Evolutionary conservation across 139 green algal genomes (phyloP).

Genomic region (Micromonas pusilla): DNA sequence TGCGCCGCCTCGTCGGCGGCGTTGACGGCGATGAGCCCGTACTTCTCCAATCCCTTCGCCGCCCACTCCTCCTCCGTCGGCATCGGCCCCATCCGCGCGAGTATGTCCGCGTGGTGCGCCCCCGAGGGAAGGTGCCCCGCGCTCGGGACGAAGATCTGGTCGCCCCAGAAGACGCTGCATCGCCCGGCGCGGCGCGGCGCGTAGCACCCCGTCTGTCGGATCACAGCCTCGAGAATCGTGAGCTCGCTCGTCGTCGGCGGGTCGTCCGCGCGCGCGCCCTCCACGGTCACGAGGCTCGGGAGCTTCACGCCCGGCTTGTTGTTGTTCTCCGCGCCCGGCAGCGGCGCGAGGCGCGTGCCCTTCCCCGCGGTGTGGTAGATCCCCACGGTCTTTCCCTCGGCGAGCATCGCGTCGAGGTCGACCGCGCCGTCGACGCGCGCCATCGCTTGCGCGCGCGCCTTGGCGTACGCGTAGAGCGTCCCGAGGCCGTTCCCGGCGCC

Average conservation of each 20-base stretch:
- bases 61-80: constrained; percentile 23
- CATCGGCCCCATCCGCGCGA: constrained; percentile 26
- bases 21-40: constrained; percentile 31
- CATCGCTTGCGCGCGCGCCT: constrained; percentile 10
- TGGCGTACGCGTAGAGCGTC: constrained; percentile 30
- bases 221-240: constrained; percentile 30
- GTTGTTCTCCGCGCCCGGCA: constrained; percentile 29
- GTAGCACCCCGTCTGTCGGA: constrained; percentile 24
- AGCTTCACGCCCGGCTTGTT: constrained; percentile 33
- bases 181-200: neutral
- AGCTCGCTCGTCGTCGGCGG: neutral
- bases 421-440: neutral
- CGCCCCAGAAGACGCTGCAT: constrained; percentile 27
- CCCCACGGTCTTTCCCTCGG: neutral
- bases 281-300: constrained; percentile 14
- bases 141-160: constrained; percentile 29
- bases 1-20: constrained; percentile 22
- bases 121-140: constrained; percentile 6
- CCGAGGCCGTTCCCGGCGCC: constrained; percentile 30
- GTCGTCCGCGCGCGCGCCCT: neutral
- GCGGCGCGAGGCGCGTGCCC: constrained; percentile 23
- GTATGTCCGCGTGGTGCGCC: constrained; percentile 26
- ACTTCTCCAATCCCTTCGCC: constrained; percentile 21
- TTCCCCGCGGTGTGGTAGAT: constrained; percentile 34
- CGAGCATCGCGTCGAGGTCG: constrained; percentile 17